These are phyloP conservation scores for Pseudocercospora fijiensis DNA, from an alignment of 2,329 filamentous ascomycete species.

Conservation along the genomic window DNA sequence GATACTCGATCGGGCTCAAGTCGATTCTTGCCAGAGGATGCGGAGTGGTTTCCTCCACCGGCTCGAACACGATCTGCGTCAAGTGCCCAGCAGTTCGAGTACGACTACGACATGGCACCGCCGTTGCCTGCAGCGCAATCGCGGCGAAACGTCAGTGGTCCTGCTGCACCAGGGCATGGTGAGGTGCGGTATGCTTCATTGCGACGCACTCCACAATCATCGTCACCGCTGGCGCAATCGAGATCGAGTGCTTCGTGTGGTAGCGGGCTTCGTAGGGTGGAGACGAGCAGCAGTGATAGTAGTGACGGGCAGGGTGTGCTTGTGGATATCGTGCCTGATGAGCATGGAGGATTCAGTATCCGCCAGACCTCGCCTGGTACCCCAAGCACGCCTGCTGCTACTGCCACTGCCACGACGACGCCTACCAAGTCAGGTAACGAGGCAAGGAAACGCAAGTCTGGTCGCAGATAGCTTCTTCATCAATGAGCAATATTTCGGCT, in stretches of 20 bases:
- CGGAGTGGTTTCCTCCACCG: conserved; percentile 39
- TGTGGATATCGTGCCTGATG: conserved; percentile 32
- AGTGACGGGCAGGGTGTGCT: conserved; percentile 36
- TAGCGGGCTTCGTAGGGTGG: conserved; percentile 27
- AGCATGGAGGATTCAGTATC: conserved; percentile 27
- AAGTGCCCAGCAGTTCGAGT: conserved; percentile 35
- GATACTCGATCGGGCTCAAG: conserved; percentile 37
- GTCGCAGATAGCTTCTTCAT: conserved; percentile 17
- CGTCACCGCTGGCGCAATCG: conserved; percentile 27
- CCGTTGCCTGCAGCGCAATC: conserved; percentile 36
- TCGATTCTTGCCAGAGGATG: conserved; percentile 50
- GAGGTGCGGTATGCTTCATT: conserved; percentile 38
- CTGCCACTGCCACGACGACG: conserved; percentile 14
- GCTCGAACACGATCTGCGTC: conserved; percentile 44
- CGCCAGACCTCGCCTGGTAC: conserved; percentile 13
- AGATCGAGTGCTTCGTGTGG: conserved; percentile 14
- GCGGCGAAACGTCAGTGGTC: conserved; percentile 39
- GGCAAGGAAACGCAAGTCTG: conserved; percentile 28
- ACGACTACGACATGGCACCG: conserved; percentile 40
- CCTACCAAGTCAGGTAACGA: conserved; percentile 21
- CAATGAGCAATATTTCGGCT: neutral
- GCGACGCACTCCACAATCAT: conserved; percentile 31
- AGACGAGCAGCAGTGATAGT: conserved; percentile 26
- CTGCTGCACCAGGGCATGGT: conserved; percentile 25
- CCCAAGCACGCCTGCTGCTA: conserved; percentile 17